Percentiles rank a stretch among this genome's conserved stretches.
Evolutionary conservation across 2,329 filamentous ascomycete genomes (phyloP).

Genomic region (Colletotrichum zoysiae): DNA sequence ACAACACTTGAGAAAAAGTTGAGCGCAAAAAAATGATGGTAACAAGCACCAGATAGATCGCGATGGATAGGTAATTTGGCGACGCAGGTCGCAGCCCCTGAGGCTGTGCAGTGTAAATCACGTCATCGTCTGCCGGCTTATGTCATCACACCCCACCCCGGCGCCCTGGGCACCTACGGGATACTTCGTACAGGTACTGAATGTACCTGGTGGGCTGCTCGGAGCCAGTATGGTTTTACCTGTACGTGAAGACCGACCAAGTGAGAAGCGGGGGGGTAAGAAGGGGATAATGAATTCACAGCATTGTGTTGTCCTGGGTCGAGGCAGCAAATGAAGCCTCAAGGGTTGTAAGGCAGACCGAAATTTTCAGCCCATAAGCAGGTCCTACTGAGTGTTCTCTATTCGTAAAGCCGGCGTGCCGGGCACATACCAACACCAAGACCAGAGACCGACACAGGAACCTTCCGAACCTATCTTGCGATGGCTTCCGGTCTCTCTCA

Average conservation of each 20-base stretch:
- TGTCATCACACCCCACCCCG: neutral
- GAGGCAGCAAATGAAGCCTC: neutral
- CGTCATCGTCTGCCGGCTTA: constrained; percentile 1
- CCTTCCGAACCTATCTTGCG: neutral
- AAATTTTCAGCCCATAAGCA: neutral
- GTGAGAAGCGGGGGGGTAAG: neutral
- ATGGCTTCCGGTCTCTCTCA: neutral
- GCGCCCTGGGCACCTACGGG: neutral
- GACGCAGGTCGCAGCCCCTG: constrained; percentile 9
- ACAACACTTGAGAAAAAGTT: neutral
- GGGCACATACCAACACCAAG: too few relatives aligned
- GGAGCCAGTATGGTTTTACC: neutral
- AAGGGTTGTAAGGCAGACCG: neutral
- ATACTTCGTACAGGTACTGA: too few relatives aligned
- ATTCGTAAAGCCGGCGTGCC: neutral
- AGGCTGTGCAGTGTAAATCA: constrained; percentile 13
- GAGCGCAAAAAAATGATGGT: neutral
- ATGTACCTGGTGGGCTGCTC: neutral
- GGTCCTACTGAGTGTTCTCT: neutral
- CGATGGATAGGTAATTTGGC: neutral
- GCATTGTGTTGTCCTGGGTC: neutral
- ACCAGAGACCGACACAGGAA: too few relatives aligned
- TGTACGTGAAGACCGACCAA: neutral
- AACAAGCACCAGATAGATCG: neutral
- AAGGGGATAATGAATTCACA: neutral